These are phyloP conservation scores for Xerocomus nothofagi DNA, from an alignment of 1,284 basidiomycete genomes.

Conservation along the genomic window DNA sequence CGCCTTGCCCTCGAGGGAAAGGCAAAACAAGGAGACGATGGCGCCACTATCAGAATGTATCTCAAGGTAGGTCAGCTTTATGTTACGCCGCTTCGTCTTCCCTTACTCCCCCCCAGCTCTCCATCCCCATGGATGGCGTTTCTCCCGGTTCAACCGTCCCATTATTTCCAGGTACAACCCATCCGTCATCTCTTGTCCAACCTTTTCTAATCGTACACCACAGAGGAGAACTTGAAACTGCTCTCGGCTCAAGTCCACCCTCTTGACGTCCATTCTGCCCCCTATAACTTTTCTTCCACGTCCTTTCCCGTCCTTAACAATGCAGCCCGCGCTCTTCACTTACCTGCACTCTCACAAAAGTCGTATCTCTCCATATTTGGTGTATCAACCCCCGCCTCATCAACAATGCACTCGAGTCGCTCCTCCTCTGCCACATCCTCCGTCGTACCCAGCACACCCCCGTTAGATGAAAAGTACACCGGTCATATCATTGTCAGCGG, in stretches of 20 bases:
- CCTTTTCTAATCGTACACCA: background rate
- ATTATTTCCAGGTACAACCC: conserved; percentile 64
- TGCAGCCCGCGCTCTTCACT: conserved; percentile 64
- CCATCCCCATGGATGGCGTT: conserved; percentile 62
- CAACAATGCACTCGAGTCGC: conserved; percentile 41
- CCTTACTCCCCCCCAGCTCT: conserved; percentile 46
- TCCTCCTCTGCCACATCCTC: conserved; percentile 28
- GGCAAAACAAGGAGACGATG: conserved; percentile 61
- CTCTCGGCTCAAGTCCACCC: conserved; percentile 71
- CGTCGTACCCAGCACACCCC: conserved; percentile 35
- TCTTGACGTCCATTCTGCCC: conserved; percentile 63
- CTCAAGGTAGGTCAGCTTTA: conserved; percentile 54
- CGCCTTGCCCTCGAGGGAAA: conserved; percentile 73
- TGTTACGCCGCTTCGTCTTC: background rate
- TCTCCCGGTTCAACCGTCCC: conserved; percentile 65
- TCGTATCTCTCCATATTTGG: conserved; percentile 59
- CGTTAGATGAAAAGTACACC: conserved; percentile 63
- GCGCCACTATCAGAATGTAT: conserved; percentile 68
- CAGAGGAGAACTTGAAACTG: conserved; percentile 78
- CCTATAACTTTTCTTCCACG: conserved; percentile 70
- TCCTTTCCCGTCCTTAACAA: conserved; percentile 63
- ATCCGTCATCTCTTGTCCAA: background rate
- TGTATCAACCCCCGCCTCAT: conserved; percentile 36
- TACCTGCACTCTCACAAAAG: conserved; percentile 58
- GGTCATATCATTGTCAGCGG: conserved; percentile 74